Evolutionary conservation across 179 eudicot species (phyloP), one percentile per base, ranked within the genome.

Genomic region (Corrigiola litoralis): DNA sequence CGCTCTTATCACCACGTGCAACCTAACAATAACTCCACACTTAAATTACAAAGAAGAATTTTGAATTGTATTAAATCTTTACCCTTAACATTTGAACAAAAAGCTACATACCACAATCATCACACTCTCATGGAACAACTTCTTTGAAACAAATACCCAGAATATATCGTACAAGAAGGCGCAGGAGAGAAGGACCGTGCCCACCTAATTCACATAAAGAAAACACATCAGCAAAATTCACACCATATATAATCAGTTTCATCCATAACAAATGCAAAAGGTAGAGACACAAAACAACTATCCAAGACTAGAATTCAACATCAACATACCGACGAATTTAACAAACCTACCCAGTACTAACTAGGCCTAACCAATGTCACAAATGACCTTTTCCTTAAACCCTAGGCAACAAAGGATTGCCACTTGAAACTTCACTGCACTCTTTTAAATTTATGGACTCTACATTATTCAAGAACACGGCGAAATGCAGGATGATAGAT

Each of bases 1-100:
- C 97, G 54, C 97, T 87, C 66, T 76, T 85, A 72, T 90, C 89
- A 54, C 97, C 97, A 44, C 92, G 89, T 45, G 97, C 97, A 32
- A 90, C 92, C 97, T 90, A 56, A 33, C 55, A 60, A 31, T 13
- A 23, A 51, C n/a, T n/a, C n/a, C n/a, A n/a, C n/a, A 10, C 12
- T 32, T 7, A 6, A 20, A 9, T 62, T 29, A 16, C 47, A 12
- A 32, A 38, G 27, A 41, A 24, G 24, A 8, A 42, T 24, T n/a
- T 24, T 54, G 32, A 20, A 56, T 9, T 29, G 49, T 16, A 23
- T 31, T 55, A 2, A 36, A 33, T 14, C n/a, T 37, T 63, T 55
- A 17, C 57, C 25, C 12, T 2, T 49, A 33, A 38, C 6, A 17
- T 32, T 63, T 51, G 31, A 53, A 21, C 12, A 41, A 0, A 24